Base-by-base conservation (phyloP, 169 alveolate genomes). In the Plasmodium gonderi region DNA sequence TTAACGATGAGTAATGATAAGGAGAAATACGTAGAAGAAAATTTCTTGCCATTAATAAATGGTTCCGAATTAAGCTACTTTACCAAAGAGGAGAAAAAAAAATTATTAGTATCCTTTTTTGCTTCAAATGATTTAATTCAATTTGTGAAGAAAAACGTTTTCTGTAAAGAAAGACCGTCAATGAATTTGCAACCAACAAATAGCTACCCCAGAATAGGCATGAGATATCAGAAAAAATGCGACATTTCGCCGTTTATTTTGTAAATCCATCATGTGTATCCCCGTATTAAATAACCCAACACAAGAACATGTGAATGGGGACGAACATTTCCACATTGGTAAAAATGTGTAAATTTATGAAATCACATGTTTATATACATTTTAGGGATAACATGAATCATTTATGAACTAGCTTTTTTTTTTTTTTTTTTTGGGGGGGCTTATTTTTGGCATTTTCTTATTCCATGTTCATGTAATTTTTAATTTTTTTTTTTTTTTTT, bases 221-320 rank as follows among this genome's bases (percentile, higher is more conserved):
- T 85, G 23, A 72, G 29, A 47, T 51, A 85, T 45, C 85, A 85
- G 49, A 85, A 74, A 54, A 42, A 12, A 65, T 85, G 83, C 14
- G 92, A 85, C 72, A 85, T 85, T 54, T 75, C 92, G 26, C 92
- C 92, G n/a, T 85, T 85, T 49, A 75, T 85, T 54, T 75, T 85
- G 89, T 85, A 65, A 60, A 60, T 29, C 72, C 72, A 4, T 29
- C 36, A 20, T 60, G 36, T n/a, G 31, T 51, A 51, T 51, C 31
- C 31, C n/a, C n/a, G n/a, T n/a, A n/a, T n/a, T n/a, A n/a, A n/a
- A n/a, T n/a, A n/a, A n/a, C n/a, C n/a, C n/a, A n/a, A n/a, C n/a
- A n/a, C n/a, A n/a, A n/a, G n/a, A n/a, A n/a, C n/a, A n/a, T n/a
- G n/a, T n/a, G n/a, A n/a, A n/a, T n/a, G n/a, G n/a, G n/a, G n/a